Evolutionary conservation across 345 rosid species (phyloP).

Genomic region (Cochlearia excelsa): DNA sequence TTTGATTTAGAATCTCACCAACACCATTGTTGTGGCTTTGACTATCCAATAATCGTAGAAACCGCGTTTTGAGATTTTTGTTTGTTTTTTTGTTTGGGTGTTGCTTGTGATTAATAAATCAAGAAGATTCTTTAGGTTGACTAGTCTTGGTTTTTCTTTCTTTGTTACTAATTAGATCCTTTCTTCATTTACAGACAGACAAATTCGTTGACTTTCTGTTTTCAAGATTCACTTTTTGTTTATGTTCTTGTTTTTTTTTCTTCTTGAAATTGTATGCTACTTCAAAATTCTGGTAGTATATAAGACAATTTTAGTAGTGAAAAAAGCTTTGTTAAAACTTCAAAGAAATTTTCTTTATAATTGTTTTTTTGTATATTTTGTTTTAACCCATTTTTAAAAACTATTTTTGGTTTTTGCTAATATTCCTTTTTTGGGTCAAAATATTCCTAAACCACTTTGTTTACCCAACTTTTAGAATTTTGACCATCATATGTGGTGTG

Average conservation of each 20-base stretch:
- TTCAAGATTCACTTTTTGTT: slow-evolving; percentile 10
- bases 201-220: slow-evolving; percentile 38
- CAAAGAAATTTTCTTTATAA: no score
- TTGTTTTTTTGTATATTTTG: no score
- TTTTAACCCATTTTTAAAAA: no score
- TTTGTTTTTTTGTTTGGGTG: neutral
- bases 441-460: no score
- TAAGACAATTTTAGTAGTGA: no score
- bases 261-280: slow-evolving; percentile 26
- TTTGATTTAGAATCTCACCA: slow-evolving; percentile 20
- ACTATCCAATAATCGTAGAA: slow-evolving; percentile 36
- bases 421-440: no score
- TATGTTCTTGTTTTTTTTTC: slow-evolving; percentile 22
- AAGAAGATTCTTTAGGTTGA: slow-evolving; percentile 38
- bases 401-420: no score
- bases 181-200: slow-evolving; percentile 37
- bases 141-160: slow-evolving; percentile 27
- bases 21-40: slow-evolving; percentile 41
- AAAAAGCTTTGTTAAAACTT: no score
- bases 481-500: no score
- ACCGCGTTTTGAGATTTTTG: slow-evolving; percentile 33
- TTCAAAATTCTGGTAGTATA: no score
- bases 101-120: slow-evolving; percentile 21
- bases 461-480: no score
- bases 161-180: slow-evolving; percentile 37